Conservation (phyloP, 2,329 filamentous ascomycete species). For the Nannizziopsis arthrosporioides region DNA sequence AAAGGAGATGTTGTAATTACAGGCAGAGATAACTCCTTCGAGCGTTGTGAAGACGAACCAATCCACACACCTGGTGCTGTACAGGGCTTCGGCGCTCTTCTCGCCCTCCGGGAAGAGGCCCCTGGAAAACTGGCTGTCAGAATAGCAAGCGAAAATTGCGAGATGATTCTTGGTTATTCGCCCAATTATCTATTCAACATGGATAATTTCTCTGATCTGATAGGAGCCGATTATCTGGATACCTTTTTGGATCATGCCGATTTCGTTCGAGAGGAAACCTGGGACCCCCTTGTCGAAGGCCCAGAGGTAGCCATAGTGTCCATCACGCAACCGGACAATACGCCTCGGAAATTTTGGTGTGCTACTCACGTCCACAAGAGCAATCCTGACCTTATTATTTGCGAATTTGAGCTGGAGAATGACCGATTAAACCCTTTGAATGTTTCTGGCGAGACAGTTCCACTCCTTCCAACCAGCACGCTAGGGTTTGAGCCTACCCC, state of each 20-base stretch:
- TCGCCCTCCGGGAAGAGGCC: background rate
- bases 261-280: background rate
- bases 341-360: background rate
- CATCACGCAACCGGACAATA: background rate
- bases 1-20: slow-evolving; percentile 4
- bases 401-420: slow-evolving; percentile 7
- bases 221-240: background rate
- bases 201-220: background rate
- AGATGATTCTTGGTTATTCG: slow-evolving; percentile 5
- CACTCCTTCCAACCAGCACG: background rate
- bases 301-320: slow-evolving; percentile 3
- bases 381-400: slow-evolving; percentile 2
- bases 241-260: slow-evolving; percentile 3
- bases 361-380: background rate
- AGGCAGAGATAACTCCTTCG: background rate
- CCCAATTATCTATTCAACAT: background rate
- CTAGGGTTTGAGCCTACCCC: slow-evolving; percentile 1
- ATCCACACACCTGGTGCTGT: slow-evolving; percentile 7
- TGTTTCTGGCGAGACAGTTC: background rate
- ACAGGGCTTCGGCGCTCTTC: slow-evolving; percentile 1
- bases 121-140: slow-evolving; percentile 1
- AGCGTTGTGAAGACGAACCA: slow-evolving; percentile 6
- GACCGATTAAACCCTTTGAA: slow-evolving; percentile 3
- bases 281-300: background rate
- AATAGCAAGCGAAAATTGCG: slow-evolving; percentile 6